A percentile compares a stretch with the other conserved stretches of the same genome.
phyloP scores from a whole-genome alignment of 2,329 filamentous ascomycete species.

The Colletotrichum higginsianum region DNA sequence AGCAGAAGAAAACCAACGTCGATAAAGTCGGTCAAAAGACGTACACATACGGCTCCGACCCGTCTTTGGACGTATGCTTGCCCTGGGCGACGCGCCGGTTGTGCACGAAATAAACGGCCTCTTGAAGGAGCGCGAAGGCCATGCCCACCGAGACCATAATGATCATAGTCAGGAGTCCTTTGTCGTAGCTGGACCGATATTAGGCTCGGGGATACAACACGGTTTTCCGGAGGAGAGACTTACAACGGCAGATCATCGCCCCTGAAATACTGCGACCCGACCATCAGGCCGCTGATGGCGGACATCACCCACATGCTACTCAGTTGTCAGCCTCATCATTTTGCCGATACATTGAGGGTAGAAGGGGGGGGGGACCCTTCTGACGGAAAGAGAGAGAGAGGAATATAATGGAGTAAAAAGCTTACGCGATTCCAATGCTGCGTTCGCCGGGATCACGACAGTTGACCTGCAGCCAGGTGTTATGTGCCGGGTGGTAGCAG shows the following conservation, averaged over 20 bases:
- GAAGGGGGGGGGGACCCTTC: no score
- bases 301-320: slow-evolving; percentile 63
- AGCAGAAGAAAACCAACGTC: not conserved
- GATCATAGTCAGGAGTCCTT: slow-evolving; percentile 61
- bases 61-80: slow-evolving; percentile 42
- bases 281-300: slow-evolving; percentile 66
- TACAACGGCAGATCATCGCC: slow-evolving; percentile 58
- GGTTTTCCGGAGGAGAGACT: slow-evolving; percentile 32
- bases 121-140: slow-evolving; percentile 56
- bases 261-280: slow-evolving; percentile 65
- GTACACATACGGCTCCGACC: slow-evolving; percentile 42
- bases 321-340: not conserved
- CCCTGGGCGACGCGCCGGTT: slow-evolving; percentile 51
- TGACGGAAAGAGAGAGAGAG: no score
- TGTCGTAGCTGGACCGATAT: slow-evolving; percentile 54
- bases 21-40: not conserved
- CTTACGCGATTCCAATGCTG: slow-evolving; percentile 65
- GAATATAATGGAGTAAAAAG: not conserved
- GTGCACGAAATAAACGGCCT: slow-evolving; percentile 55
- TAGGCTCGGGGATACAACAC: no score
- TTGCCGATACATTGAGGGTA: no score
- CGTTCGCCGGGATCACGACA: slow-evolving; percentile 61
- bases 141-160: slow-evolving; percentile 60
- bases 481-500: slow-evolving; percentile 68
- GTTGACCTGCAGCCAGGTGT: slow-evolving; percentile 68